Base-by-base conservation (phyloP, 805 yeast genomes). In the Jamesozyma gamospora region DNA sequence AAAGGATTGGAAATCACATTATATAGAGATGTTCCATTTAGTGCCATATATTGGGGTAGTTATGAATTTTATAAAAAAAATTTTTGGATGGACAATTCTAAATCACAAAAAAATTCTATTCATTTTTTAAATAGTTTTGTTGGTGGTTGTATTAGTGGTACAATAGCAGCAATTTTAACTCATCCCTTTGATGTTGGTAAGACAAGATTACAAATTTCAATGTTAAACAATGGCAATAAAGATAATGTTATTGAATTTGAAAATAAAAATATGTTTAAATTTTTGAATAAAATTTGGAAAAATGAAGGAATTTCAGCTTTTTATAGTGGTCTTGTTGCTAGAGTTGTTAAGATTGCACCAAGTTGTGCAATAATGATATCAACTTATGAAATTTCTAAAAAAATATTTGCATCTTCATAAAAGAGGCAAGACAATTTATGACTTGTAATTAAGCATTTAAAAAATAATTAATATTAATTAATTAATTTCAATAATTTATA, bases 361-460 rank as follows among this genome's bases (percentile, higher is more conserved):
- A 79, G 96, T 13, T 92, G 98, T 70, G 98, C 98, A 1, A 90
- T 92, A 29, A 92, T 92, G 98, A 87, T 92, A 34, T 85, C 96
- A 11, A 81, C 92, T 30, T 92, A 92, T 58, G 98, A 92, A 58
- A 67, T 88, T 33, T 82, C 94, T 21, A 92, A 92, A 60, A 74
- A 75, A 41, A 55, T 24, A n/a, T 34, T 34, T 16, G 24, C 36
- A 11, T 32, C 34, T 77, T 28, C 39, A 24, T 26, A n/a, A n/a
- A n/a, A n/a, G 12, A 26, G 6, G 8, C n/a, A 26, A 30, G 24
- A 6, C 8, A 21, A 21, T 21, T 6, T 21, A 21, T 21, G 8
- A 21, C 24, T 21, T 21, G 24, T 21, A 21, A 21, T 21, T 21
- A 21, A 21, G n/a, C n/a, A n/a, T n/a, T n/a, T n/a, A n/a, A n/a